Percentiles rank a stretch among this genome's conserved stretches.
These are phyloP conservation scores for Eustoma russellianum DNA, from an alignment of 257 asterid genomes.

Conservation along the genomic window DNA sequence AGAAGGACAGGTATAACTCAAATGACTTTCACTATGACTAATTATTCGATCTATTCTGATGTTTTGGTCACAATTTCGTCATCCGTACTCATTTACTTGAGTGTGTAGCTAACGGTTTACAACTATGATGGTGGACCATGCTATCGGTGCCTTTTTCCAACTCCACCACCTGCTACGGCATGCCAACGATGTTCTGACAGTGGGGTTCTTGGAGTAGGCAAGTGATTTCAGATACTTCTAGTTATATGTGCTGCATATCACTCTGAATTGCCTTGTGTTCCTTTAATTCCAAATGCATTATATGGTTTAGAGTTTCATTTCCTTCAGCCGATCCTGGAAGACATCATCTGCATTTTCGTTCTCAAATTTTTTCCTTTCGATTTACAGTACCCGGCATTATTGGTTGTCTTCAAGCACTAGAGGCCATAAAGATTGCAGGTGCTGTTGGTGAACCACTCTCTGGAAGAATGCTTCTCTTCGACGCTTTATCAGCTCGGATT, in stretches of 20 bases:
- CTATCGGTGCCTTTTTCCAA: slow-evolving; percentile 90
- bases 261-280: no score
- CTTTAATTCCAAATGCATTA: not conserved
- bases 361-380: no score
- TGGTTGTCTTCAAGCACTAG: slow-evolving; percentile 95
- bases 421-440: slow-evolving; percentile 82
- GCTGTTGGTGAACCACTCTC: slow-evolving; percentile 87
- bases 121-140: slow-evolving; percentile 89
- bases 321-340: not conserved
- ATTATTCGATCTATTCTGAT: not conserved
- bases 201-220: slow-evolving; percentile 98
- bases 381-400: slow-evolving; percentile 82
- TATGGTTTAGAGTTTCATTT: not conserved
- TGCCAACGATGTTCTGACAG: slow-evolving; percentile 95
- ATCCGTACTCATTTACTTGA: not conserved
- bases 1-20: slow-evolving; percentile 81
- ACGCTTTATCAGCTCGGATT: slow-evolving; percentile 67
- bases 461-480: slow-evolving; percentile 73
- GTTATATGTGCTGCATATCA: no score
- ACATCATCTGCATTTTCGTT: not conserved
- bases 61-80: not conserved
- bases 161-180: slow-evolving; percentile 93
- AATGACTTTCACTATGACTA: not conserved
- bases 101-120: slow-evolving; percentile 79
- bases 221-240: slow-evolving; percentile 5